Base-by-base conservation (phyloP, 2,329 filamentous ascomycete genomes). In the Zymoseptoria passerinii region DNA sequence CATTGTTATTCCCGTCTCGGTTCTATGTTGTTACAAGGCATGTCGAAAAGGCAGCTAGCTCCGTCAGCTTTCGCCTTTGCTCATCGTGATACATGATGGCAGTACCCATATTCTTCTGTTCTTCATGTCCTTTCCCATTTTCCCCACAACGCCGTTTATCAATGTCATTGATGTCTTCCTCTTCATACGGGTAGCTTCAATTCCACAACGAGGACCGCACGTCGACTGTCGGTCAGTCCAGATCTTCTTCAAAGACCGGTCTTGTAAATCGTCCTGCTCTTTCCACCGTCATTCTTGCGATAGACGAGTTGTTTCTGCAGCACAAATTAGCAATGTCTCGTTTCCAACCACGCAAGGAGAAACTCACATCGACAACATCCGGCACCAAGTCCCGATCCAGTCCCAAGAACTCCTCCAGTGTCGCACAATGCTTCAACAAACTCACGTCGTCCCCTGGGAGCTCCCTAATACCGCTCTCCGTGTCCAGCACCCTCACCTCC, bases 401-500 rank as follows among this genome's bases (percentile, higher is more conserved):
- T 16, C 35, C 35, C 13, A 44, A 44, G 16, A 44, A 44, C 35
- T 44, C 35, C 35, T 44, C 35, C 35, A 44, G 13, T 1, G 35
- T 44, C 10, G 35, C 35, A 44, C 35, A 44, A 44, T 44, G 10
- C 13, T 44, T 44, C 35, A 44, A 6, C 3, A 6, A 16, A 44
- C 35, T 44, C 13, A 44, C 35, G n/a, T 44, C 35, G 4, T 44
- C 35, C 4, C 4, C 4, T 16, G 35, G 35, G 5, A 44, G 35
- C 10, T 13, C 7, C n/a, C 35, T n/a, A 5, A 44, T 13, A 5
- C 35, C 35, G 1, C 35, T 16, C n/a, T 44, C 13, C 35, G 35
- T 89, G 35, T 44, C 35, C 35, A 44, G n/a, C 7, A 16, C n/a
- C 35, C 35, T 44, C 16, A 44, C 35, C 13, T 44, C 13, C 9